These are phyloP conservation scores for Paecilomyces dactylethromorphus DNA, from an alignment of 2,329 filamentous ascomycete genomes.

Conservation along the genomic window DNA sequence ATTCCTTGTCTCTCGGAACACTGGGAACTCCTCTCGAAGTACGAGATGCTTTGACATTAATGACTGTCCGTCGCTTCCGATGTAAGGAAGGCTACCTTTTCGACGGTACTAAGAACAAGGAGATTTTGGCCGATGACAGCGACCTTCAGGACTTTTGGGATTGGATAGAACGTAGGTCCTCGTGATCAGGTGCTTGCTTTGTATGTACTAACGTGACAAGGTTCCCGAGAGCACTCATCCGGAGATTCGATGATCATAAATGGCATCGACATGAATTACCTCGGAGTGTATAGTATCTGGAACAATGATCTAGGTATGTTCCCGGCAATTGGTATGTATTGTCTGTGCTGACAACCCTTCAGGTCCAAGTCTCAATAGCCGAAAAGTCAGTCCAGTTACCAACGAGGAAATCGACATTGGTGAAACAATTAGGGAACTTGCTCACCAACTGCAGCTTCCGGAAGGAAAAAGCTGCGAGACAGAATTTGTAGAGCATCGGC, in stretches of 20 bases:
- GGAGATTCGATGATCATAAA: constrained; percentile 50
- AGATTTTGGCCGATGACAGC: constrained; percentile 50
- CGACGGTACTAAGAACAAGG: constrained; percentile 49
- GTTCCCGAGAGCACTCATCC: constrained; percentile 31
- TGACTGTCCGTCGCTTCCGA: constrained; percentile 37
- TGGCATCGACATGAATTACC: constrained; percentile 53
- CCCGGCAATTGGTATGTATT: constrained; percentile 5
- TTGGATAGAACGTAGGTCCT: constrained; percentile 45
- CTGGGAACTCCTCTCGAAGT: constrained; percentile 22
- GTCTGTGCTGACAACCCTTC: constrained; percentile 5
- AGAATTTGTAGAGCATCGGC: constrained; percentile 49
- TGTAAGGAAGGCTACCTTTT: constrained; percentile 51
- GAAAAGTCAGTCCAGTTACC: constrained; percentile 19
- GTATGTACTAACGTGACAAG: constrained; percentile 18
- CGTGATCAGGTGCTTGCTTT: background rate
- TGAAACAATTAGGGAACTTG: constrained; percentile 45
- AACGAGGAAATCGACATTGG: constrained; percentile 19
- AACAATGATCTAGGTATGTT: constrained; percentile 46
- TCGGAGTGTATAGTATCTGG: constrained; percentile 56
- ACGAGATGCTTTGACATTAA: constrained; percentile 33
- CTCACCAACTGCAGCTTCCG: constrained; percentile 45
- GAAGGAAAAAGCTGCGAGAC: constrained; percentile 47
- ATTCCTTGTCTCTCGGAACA: constrained; percentile 22
- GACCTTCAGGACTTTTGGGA: constrained; percentile 55
- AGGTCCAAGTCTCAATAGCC: constrained; percentile 27